Conservation (phyloP, 2,329 filamentous ascomycete species). For the Paramyrothecium sp. region DNA sequence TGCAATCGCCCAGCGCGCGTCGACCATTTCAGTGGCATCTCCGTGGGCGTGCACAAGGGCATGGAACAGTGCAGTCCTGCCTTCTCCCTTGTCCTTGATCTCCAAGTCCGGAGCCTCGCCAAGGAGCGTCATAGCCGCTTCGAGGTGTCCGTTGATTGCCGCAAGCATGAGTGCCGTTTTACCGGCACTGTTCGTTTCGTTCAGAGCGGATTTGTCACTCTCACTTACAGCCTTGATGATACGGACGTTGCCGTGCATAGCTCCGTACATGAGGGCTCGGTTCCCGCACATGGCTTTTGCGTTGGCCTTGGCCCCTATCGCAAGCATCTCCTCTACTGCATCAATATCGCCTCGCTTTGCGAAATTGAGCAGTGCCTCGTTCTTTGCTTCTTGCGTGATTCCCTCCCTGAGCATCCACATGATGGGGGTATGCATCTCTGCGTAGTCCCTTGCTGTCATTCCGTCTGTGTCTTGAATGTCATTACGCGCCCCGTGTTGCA, state of each 20-base stretch:
- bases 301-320: neutral
- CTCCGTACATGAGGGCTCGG: neutral
- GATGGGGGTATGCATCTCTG: neutral
- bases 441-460: neutral
- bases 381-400: neutral
- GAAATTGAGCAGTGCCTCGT: neutral
- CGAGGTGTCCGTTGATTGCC: neutral
- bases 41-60: neutral
- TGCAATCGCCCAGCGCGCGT: neutral
- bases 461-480: neutral
- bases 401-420: neutral
- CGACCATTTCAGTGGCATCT: neutral
- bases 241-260: neutral
- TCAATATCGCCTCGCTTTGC: neutral
- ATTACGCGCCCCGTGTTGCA: neutral
- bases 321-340: neutral
- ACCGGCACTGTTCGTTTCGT: neutral
- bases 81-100: neutral
- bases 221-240: neutral
- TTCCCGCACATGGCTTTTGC: neutral
- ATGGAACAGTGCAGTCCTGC: neutral
- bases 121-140: neutral
- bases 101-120: neutral
- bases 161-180: slow-evolving; percentile 1
- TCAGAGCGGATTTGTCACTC: neutral